Evolutionary conservation across 805 yeast genomes (phyloP), one percentile per base, ranked within the genome.

Genomic region (Pichia nanzhaoensis): DNA sequence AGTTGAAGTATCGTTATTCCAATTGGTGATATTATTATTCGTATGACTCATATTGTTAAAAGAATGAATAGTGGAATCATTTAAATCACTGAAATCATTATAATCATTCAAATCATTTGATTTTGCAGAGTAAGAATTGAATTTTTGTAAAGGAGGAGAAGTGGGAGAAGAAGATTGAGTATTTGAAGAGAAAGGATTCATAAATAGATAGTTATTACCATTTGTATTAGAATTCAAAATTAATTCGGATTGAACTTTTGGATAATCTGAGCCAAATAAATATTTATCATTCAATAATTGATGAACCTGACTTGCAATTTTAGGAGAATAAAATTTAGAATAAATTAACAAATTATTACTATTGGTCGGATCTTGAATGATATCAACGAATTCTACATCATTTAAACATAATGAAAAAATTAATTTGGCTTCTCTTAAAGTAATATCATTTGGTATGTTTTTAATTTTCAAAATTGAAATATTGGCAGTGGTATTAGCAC

Each of bases 381-480:
- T 53, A 46, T 63, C 65, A 31, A 75, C 55, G 65, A 65, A 54
- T 55, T 60, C 38, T 31, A 72, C 51, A 39, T 81, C 82, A 53
- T 82, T 87, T 50, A 70, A 64, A n/a, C 86, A 84, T 44, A 84
- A 64, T 5, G 91, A 74, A 58, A 84, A 84, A 7, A 84, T 71
- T 14, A 82, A 68, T 40, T 74, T 69, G 2, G 85, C 80, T 60
- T 84, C 95, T 59, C 93, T 73, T 31, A 71, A 52, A 2, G 84
- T 61, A 24, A 84, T 66, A 62, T 84, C 88, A 4, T 63, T 53
- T 8, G 95, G 93, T 12, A 82, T 57, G 55, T 81, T 82, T 52
- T 68, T 67, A 41, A 84, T 57, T 49, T 66, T 70, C 37, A 79
- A 49, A 21, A 58, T 46, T 5, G 44, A 20, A 4, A 28, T 41